Conservation (phyloP, 176 grass and related monocot genomes). For the Olyra latifolia region DNA sequence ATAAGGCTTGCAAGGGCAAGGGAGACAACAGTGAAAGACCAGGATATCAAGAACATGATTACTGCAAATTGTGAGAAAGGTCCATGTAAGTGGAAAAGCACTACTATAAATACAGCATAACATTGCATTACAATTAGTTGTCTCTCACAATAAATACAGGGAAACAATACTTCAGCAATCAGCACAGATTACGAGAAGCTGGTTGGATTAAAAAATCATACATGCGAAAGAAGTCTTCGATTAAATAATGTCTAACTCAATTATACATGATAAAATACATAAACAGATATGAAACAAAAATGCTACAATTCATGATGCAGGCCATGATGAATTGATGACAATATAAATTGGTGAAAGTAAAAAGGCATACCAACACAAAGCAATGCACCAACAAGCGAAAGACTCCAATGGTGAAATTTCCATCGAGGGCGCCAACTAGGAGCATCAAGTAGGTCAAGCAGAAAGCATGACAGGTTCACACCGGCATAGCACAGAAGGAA, state of each 20-base stretch:
- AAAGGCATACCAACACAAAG: constrained; percentile 80
- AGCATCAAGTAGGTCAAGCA: constrained; percentile 95
- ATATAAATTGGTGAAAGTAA: constrained; percentile 24
- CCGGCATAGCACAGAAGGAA: constrained; percentile 95
- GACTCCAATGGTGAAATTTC: constrained; percentile 99
- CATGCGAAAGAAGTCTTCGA: constrained; percentile 3
- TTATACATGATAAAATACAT: constrained; percentile 1
- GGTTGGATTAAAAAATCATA: constrained; percentile 25
- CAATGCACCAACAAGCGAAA: constrained; percentile 92
- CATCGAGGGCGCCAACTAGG: constrained; percentile 98
- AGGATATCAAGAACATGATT: constrained; percentile 98
- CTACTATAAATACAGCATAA: background rate
- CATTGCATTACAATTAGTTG: background rate
- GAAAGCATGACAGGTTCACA: constrained; percentile 95
- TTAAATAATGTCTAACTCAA: constrained; percentile 3
- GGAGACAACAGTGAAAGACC: constrained; percentile 93
- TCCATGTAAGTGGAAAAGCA: constrained; percentile 31
- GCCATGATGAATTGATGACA: background rate
- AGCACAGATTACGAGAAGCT: constrained; percentile 13
- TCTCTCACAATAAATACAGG: background rate
- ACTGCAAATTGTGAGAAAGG: constrained; percentile 54
- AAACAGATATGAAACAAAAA: background rate
- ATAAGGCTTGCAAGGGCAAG: constrained; percentile 95
- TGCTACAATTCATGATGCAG: background rate
- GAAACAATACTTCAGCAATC: background rate